Percentiles rank a stretch among this genome's conserved stretches.
These are phyloP conservation scores for Musa acuminata DNA, from an alignment of 176 grass and related monocot species.

Conservation along the genomic window DNA sequence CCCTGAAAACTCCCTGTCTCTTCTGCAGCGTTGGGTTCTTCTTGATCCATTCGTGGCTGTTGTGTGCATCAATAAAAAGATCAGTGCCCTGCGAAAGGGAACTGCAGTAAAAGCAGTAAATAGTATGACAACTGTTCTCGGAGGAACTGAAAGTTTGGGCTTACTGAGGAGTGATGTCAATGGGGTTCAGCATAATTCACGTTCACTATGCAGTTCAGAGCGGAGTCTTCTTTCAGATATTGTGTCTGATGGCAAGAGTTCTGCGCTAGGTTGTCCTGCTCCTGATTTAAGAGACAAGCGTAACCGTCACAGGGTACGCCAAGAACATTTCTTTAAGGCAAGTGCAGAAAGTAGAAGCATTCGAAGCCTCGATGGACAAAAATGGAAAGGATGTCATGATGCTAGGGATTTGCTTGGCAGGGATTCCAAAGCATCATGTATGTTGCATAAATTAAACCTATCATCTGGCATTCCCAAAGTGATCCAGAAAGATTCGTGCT, in stretches of 20 bases:
- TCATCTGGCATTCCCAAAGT: slow-evolving; percentile 19
- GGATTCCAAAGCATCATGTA: slow-evolving; percentile 13
- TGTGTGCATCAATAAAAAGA: slow-evolving; percentile 46
- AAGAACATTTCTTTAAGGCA: background rate
- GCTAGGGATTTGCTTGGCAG: slow-evolving; percentile 7
- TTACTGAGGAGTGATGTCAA: slow-evolving; percentile 19
- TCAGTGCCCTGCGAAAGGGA: slow-evolving; percentile 36
- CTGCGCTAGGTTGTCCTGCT: slow-evolving; percentile 16
- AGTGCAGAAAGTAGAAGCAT: slow-evolving; percentile 30
- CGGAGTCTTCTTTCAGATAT: slow-evolving; percentile 40
- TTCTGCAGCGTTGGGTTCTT: slow-evolving; percentile 46
- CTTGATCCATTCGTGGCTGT: slow-evolving; percentile 79
- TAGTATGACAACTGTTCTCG: slow-evolving; percentile 36
- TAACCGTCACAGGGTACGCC: background rate
- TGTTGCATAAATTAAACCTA: slow-evolving; percentile 16
- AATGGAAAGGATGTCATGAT: slow-evolving; percentile 34
- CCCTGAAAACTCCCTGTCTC: slow-evolving; percentile 32
- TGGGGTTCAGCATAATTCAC: slow-evolving; percentile 5
- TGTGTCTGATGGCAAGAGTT: slow-evolving; percentile 22
- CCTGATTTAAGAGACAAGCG: slow-evolving; percentile 17
- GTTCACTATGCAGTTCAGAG: slow-evolving; percentile 17
- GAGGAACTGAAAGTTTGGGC: slow-evolving; percentile 6
- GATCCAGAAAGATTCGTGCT: slow-evolving; percentile 13
- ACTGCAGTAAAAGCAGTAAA: slow-evolving; percentile 52
- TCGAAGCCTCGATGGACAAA: slow-evolving; percentile 32